Base-by-base conservation (phyloP, 1,139 yeast genomes). In the Saccharomycopsis crataegensis region DNA sequence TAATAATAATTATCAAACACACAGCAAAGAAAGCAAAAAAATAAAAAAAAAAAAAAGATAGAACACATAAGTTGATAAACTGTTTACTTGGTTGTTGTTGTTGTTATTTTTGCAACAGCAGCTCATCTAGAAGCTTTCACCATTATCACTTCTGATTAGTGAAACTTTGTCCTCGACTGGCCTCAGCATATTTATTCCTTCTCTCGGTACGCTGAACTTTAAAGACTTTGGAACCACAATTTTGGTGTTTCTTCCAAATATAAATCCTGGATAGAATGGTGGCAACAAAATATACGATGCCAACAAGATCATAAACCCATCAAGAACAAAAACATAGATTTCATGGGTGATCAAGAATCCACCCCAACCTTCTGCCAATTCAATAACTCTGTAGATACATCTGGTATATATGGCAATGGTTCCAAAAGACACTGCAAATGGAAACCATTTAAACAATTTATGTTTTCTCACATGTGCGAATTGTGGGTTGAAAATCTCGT, bases 371-470 rank as follows among this genome's bases (percentile, higher is more conserved):
- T 83, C 79, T 3, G 84, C 73, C 57, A 90, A 75, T 67, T 91
- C 97, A 22, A 82, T 79, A 53, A 89, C 82, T 69, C 97, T 79
- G 68, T 88, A 91, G 43, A 86, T 73, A 66, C 94, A 86, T 67
- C 97, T 80, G 52, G 80, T 75, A 62, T 78, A 86, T 45, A 89
- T 75, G 11, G 79, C 76, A 8, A 83, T 36, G 2, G 84, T 83
- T 0, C 86, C 74, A 8, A 71, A 49, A 0, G 83, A 71, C 16
- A 83, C 66, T 1, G 77, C 83, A 40, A 72, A 57, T 1, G 86
- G 81, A 63, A 79, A 79, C 53, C 69, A 75, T 14, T 67, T 64
- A 59, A 83, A 78, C 46, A 46, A 11, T 9, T n/a, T 32, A 28
- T 51, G 49, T 0, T 38, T 12, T 55, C 67, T 57, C 7, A 65